Evolutionary conservation across 1,284 basidiomycete genomes (phyloP), one percentile per base, ranked within the genome.

Genomic region (Gomphus sp.): DNA sequence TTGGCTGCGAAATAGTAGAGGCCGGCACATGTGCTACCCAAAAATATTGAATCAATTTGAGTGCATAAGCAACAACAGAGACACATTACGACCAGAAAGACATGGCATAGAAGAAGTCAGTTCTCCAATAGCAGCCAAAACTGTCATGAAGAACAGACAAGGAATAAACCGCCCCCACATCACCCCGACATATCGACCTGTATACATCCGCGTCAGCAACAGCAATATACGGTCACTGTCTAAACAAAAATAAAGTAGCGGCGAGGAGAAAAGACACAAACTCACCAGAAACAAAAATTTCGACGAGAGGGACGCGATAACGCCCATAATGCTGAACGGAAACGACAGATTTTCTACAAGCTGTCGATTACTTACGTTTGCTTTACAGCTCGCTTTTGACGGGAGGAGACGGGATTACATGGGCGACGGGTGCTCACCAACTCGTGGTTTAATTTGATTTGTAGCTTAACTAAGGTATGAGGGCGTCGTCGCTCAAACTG

Each of bases 141-240:
- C 74, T 6, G 77, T 74, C 71, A 82, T 74, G 43, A 90, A 86
- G 63, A 89, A 87, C 55, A 85, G 72, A 62, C 75, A 79, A 3
- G 87, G 87, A 60, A 89, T 84, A 22, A 87, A 70, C 87, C 87
- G 90, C 25, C 87, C 87, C 72, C 84, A 89, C 8, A 88, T 79
- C 77, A 89, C 82, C 22, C 87, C 86, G 31, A 87, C 81, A 68
- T 89, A 86, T 5, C 87, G 86, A 57, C 85, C 85, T 79, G 41
- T 34, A 9, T 47, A 56, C 8, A 43, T 36, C 49, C 33, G 7
- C 25, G 37, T 54, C 28, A 28, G 28, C 28, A 28, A 28, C 28
- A 28, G 28, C 2, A 28, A 28, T 4, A 28, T 28, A 28, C 28
- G 28, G 28, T 4, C 28, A 28, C 28, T 28, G 28, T 28, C 28